These are phyloP conservation scores for Ceratocystis eucalypticola DNA, from an alignment of 2,329 filamentous ascomycete species.

Conservation along the genomic window DNA sequence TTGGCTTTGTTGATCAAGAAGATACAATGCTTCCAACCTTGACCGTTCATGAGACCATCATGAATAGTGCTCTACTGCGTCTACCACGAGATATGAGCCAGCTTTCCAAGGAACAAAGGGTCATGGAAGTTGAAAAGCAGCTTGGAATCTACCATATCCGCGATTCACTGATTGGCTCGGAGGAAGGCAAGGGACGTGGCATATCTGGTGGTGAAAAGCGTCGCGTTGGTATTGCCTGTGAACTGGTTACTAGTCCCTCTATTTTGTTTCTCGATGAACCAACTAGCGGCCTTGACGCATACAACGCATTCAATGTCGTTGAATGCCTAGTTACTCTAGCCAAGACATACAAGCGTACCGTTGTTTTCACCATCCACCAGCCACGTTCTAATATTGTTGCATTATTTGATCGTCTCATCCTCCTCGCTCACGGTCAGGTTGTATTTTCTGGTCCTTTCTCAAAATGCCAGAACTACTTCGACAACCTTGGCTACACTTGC, in stretches of 20 bases:
- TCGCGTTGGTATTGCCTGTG: conserved; percentile 90
- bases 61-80: conserved; percentile 82
- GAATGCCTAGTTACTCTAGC: conserved; percentile 90
- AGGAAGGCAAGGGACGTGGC: conserved; percentile 84
- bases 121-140: conserved; percentile 87
- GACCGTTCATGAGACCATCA: conserved; percentile 94
- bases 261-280: conserved; percentile 96
- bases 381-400: conserved; percentile 96
- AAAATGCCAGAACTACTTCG: conserved; percentile 84
- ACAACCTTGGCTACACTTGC: conserved; percentile 80
- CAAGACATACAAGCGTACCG: conserved; percentile 91
- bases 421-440: conserved; percentile 75
- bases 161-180: conserved; percentile 88
- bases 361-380: conserved; percentile 97
- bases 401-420: conserved; percentile 83
- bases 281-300: conserved; percentile 89
- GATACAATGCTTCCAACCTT: conserved; percentile 92
- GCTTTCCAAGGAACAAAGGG: conserved; percentile 76
- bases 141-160: conserved; percentile 89
- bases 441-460: conserved; percentile 89
- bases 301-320: conserved; percentile 95
- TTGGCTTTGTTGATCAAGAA: conserved; percentile 96
- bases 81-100: conserved; percentile 86
- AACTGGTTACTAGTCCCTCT: conserved; percentile 91
- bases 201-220: conserved; percentile 96